These are phyloP conservation scores for Cymbopogon citratus DNA, from an alignment of 176 grass and related monocot species.

Conservation along the genomic window DNA sequence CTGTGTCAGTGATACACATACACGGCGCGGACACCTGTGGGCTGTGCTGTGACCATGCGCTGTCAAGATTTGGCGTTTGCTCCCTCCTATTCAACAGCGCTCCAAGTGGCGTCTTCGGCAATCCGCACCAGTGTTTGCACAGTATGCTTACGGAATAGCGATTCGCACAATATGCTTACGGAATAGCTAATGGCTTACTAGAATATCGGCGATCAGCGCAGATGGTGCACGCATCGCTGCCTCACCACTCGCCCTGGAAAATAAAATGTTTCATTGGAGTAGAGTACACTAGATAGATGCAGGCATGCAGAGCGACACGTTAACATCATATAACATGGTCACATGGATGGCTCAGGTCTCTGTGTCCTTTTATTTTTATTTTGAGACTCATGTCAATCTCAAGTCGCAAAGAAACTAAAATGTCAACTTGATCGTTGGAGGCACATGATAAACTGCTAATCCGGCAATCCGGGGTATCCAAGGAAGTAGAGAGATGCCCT, in stretches of 20 bases:
- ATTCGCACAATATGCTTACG: too few species aligned
- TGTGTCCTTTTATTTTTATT: background rate
- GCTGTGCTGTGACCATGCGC: background rate
- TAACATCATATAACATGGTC: background rate
- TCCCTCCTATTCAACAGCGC: background rate
- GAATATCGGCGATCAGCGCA: background rate
- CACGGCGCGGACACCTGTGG: background rate
- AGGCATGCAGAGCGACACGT: constrained; percentile 4
- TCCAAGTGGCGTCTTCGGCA: background rate
- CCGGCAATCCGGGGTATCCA: too few species aligned
- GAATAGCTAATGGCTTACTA: too few species aligned
- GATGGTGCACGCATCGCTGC: background rate
- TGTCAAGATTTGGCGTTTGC: constrained; percentile 6
- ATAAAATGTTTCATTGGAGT: too few species aligned
- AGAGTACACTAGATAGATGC: background rate
- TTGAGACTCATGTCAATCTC: background rate
- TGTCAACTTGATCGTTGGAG: too few species aligned
- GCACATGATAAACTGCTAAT: too few species aligned
- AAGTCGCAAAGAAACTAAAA: background rate
- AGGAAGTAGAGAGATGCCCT: too few species aligned
- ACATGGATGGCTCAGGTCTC: background rate
- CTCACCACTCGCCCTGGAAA: background rate
- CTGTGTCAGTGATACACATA: background rate
- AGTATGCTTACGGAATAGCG: too few species aligned
- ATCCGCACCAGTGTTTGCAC: too few species aligned